Evolutionary conservation across 495 filamentous ascomycete species (phyloP), one percentile per base, ranked within the genome.

Genomic region (Penicillium manginii): DNA sequence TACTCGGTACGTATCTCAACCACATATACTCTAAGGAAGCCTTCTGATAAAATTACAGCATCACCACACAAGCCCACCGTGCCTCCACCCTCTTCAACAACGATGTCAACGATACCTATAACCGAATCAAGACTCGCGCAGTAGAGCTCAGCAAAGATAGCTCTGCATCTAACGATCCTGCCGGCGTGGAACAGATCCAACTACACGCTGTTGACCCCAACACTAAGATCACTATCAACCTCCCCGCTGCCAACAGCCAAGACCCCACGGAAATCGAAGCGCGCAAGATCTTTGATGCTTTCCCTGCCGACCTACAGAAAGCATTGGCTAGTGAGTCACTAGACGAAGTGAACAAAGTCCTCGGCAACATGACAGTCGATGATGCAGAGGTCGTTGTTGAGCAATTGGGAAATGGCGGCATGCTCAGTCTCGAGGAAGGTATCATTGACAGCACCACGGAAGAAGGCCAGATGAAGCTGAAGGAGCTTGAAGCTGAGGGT

Each of bases 391-490:
- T 91, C 64, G 71, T 98, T 19, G 92, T 98, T 45, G 89, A 84
- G 61, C 83, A 90, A 67, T 75, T 98, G 50, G 86, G 93, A 19
- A 83, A 97, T 79, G 90, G 91, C 6, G 91, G 90, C 17, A 94
- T 98, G 84, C 77, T 98, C 62, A 96, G 91, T 69, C 70, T 98
- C 46, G 93, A 98, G 69, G 84, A 93, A 62, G 86, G 93, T 33
- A 91, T 98, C 51, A 93, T 98, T 64, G 94, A 98, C 77, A 91
- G 91, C 7, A 98, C 93, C 21, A 98, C 94, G 0, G 91, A 93
- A 60, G 92, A 97, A 68, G 94, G 94, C 9, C 80, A 85, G 73
- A 83, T 87, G 72, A 83, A 86, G 71, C 75, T 96, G 45, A 86
- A 88, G 73, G 83, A 90, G 72, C 80, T 98, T 48, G 91, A 97